Conservation (phyloP, 192 early-diverging fungal genomes). For the Fimicolochytrium jonesii region DNA sequence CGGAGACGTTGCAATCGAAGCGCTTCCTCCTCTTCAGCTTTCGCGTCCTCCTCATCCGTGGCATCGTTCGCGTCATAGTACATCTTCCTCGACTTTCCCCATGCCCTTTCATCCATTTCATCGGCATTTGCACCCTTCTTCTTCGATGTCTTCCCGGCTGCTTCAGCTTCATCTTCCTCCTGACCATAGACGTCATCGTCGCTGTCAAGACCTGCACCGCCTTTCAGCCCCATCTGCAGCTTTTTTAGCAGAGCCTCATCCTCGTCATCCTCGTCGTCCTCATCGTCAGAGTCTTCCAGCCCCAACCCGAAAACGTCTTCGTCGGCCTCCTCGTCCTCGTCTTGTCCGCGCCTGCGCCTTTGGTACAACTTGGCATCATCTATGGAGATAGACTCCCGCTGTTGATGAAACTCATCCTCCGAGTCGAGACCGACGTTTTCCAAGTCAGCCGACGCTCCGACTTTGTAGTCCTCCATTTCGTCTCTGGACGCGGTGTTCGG, state of each 20-base stretch:
- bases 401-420: slow-evolving; percentile 41
- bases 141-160: background rate
- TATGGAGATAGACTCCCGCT: slow-evolving; percentile 30
- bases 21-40: slow-evolving; percentile 86
- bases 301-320: slow-evolving; percentile 76
- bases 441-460: slow-evolving; percentile 19
- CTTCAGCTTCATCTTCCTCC: slow-evolving; percentile 23
- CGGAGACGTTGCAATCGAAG: slow-evolving; percentile 78
- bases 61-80: slow-evolving; percentile 87
- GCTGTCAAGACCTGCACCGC: background rate
- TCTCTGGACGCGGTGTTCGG: background rate
- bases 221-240: background rate
- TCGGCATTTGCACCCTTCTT: background rate
- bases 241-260: slow-evolving; percentile 39
- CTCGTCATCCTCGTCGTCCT: slow-evolving; percentile 25
- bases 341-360: slow-evolving; percentile 3
- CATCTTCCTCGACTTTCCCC: slow-evolving; percentile 71
- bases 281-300: slow-evolving; percentile 32
- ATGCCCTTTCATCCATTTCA: slow-evolving; percentile 56
- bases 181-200: too few relatives aligned
- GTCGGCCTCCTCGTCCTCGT: slow-evolving; percentile 63
- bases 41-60: slow-evolving; percentile 68
- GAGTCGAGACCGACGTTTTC: slow-evolving; percentile 27
- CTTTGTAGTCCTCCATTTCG: slow-evolving; percentile 12
- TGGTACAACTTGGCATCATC: background rate